Conservation (phyloP, 1,139 yeast species). For the Taiozyma sp. region DNA sequence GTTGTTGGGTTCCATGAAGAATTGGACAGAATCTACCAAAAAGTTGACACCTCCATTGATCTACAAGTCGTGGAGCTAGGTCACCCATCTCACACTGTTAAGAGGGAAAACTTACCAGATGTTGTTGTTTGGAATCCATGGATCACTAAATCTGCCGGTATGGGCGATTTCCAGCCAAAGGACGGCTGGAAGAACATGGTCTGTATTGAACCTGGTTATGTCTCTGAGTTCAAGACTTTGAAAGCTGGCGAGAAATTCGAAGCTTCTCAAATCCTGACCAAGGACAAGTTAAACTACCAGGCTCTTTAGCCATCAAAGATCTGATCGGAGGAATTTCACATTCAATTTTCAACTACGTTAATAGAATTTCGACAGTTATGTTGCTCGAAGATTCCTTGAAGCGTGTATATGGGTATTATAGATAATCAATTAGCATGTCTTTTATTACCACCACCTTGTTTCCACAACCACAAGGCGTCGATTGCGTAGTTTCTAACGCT, state of each 20-base stretch:
- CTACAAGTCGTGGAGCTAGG: conserved; percentile 67
- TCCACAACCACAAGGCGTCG: conserved; percentile 94
- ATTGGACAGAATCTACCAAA: conserved; percentile 75
- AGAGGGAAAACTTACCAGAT: conserved; percentile 69
- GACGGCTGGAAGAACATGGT: conserved; percentile 80
- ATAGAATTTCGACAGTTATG: neutral
- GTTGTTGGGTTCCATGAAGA: conserved; percentile 72
- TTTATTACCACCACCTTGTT: conserved; percentile 60
- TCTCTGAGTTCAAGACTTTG: conserved; percentile 57
- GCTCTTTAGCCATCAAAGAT: conserved; percentile 22
- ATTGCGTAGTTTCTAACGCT: conserved; percentile 82
- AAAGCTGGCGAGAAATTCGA: conserved; percentile 68
- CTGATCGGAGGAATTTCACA: neutral
- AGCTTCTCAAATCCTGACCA: conserved; percentile 51
- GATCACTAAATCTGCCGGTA: conserved; percentile 69
- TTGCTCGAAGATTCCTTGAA: neutral
- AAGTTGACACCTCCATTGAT: conserved; percentile 47
- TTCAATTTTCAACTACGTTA: neutral
- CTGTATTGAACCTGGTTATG: conserved; percentile 92
- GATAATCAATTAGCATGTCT: conserved; percentile 19
- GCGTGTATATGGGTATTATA: neutral
- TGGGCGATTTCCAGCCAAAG: conserved; percentile 88
- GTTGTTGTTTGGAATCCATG: conserved; percentile 99
- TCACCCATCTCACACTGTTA: conserved; percentile 58
- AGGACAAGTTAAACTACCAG: conserved; percentile 32